Conservation (phyloP, 257 asterid species). For the Nicotiana tomentosiformis region DNA sequence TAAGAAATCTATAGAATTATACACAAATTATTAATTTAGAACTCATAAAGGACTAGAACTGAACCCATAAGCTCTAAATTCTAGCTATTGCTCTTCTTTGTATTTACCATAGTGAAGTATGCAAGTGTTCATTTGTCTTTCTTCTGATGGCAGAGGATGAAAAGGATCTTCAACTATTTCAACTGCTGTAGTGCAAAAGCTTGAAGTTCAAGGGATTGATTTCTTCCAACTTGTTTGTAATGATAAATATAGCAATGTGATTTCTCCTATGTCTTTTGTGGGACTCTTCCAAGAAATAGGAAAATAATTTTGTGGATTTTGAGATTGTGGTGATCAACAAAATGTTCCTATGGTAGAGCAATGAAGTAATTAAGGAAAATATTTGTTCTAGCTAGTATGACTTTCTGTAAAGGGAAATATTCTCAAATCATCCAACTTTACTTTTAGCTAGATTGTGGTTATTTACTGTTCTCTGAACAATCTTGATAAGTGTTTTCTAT, state of each 20-base stretch:
- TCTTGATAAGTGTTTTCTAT: neutral
- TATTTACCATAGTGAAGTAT: neutral
- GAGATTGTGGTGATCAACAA: neutral
- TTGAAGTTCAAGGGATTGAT: conserved; percentile 20
- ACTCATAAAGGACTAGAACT: no score
- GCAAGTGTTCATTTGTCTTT: neutral
- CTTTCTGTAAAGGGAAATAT: neutral
- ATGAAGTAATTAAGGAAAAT: neutral
- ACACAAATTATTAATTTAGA: no score
- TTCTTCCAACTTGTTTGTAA: neutral
- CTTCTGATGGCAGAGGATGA: conserved; percentile 52
- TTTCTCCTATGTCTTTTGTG: neutral
- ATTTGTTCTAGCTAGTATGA: neutral
- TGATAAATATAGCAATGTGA: neutral
- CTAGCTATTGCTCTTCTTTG: neutral
- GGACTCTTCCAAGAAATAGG: neutral
- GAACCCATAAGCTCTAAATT: no score
- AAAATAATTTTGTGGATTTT: neutral
- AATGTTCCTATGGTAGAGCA: neutral
- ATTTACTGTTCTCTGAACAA: neutral
- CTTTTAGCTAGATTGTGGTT: neutral
- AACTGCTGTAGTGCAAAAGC: conserved; percentile 71
- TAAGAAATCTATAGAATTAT: no score
- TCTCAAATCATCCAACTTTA: neutral
- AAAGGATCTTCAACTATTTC: conserved; percentile 75